Evolutionary conservation across 2,329 filamentous ascomycete genomes (phyloP), one percentile per base, ranked within the genome.

Genomic region (Calonectria fujianensis): DNA sequence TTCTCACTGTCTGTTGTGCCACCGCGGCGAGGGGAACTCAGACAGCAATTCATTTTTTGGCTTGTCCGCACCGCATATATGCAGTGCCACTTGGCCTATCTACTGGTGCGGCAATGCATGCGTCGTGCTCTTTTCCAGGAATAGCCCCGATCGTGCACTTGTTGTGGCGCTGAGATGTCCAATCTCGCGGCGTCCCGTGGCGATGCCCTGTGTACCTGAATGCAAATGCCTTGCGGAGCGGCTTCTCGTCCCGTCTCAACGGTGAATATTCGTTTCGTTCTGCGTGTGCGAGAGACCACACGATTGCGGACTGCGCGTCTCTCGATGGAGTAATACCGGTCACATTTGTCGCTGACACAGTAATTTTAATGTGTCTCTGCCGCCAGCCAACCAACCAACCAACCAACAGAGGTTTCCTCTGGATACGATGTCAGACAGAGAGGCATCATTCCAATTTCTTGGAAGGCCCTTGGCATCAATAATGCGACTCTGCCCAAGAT

Each of bases 81-180:
- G 71, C 65, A 35, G 71, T 73, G 65, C 35, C 50, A 73, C 65
- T 37, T 31, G 35, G 41, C 41, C 24, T 18, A 41, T 5, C 11
- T 50, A 14, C 32, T 27, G 32, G 20, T 29, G 27, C 57, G 3
- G 57, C 24, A 41, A 35, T 6, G 57, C 57, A 29, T 63, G 24
- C 20, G 31, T 29, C n/a, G 24, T 24, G 20, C 45, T 11, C 16
- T 8, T 20, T 45, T 48, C 68, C 32, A 61, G 59, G 64, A 74
- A 66, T 67, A 74, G 72, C 20, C 29, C 16, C 24, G 16, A 27
- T 41, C 14, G 32, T 18, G 16, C 31, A 31, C 16, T n/a, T 41
- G 9, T 41, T 35, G 68, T 74, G 61, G 63, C 68, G 67, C 57
- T 5, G 32, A 39, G 13, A 39, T 41, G 27, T 41, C 57, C 24